Evolutionary conservation across 768 basidiomycete species (phyloP), one percentile per base, ranked within the genome.

Genomic region (Lactarius hatsudake): DNA sequence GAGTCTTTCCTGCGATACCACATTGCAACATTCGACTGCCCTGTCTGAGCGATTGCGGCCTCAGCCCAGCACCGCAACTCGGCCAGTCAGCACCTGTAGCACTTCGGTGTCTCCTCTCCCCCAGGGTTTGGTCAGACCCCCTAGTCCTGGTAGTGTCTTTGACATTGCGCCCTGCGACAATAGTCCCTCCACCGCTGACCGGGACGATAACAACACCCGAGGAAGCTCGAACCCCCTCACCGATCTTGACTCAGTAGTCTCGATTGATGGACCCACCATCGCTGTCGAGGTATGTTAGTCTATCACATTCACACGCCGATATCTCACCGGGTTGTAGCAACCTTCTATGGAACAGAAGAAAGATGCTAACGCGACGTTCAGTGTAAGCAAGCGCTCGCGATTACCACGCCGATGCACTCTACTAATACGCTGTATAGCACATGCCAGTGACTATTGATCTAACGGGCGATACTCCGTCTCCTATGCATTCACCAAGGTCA

Each of bases 101-200:
- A 59, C 71, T 7, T 63, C 72, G 32, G 63, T 72, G 12, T 30
- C 74, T 20, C 69, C 73, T 61, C 62, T 70, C 1, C 43, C 72
- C 18, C 72, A 71, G 18, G 62, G 65, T 13, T 32, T 70, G 34
- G 58, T 66, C 7, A 75, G 74, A 58, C 69, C 75, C 56, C 71
- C 84, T 48, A 71, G 83, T 10, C 73, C 84, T 4, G 81, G 79
- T 4, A 74, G 61, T 28, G 62, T 55, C 40, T 68, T 69, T 71
- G 69, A 73, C 62, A 71, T 73, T 0, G 73, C 74, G 10, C 74
- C 76, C 18, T 75, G 75, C 20, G 72, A 79, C 20, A 75, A 81
- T 17, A 77, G 26, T 26, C 51, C 26, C 15, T 26, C 26, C 26
- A 26, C 26, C 15, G 23, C 13, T 53, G 26, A 26, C 15, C 26